phyloP scores from a whole-genome alignment of 495 filamentous ascomycete genomes.

The Penicillium ochrochloron region DNA sequence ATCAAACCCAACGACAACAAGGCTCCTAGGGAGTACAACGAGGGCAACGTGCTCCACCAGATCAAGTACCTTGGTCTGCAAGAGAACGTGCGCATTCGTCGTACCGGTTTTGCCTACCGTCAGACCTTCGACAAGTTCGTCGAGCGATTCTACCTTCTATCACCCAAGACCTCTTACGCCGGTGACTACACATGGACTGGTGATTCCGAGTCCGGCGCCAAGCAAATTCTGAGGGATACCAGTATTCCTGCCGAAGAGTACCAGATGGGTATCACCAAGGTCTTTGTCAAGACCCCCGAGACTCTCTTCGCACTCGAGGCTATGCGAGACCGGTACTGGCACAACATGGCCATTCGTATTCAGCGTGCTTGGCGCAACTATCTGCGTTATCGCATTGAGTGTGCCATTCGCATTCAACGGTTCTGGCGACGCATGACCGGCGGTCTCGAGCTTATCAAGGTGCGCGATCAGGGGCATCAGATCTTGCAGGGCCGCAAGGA shows the following conservation, averaged over 20 bases:
- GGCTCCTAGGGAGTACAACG: slow-evolving; percentile 88
- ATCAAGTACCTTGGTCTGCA: slow-evolving; percentile 99
- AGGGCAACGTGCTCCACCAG: slow-evolving; percentile 91
- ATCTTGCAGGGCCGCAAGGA: slow-evolving; percentile 86
- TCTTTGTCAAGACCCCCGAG: slow-evolving; percentile 98
- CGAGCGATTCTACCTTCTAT: slow-evolving; percentile 95
- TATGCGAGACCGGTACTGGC: slow-evolving; percentile 97
- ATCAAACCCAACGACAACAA: slow-evolving; percentile 99
- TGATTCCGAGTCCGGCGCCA: slow-evolving; percentile 82
- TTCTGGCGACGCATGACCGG: slow-evolving; percentile 93
- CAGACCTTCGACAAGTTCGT: slow-evolving; percentile 99
- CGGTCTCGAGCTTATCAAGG: slow-evolving; percentile 81
- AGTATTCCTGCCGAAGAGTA: slow-evolving; percentile 94
- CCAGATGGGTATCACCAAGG: slow-evolving; percentile 96
- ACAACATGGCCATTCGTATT: slow-evolving; percentile 98
- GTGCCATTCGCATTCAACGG: slow-evolving; percentile 89
- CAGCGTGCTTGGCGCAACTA: slow-evolving; percentile 98
- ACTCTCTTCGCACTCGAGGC: slow-evolving; percentile 96
- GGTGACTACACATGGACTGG: slow-evolving; percentile 97
- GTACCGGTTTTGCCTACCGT: slow-evolving; percentile 96
- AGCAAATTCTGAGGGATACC: slow-evolving; percentile 94
- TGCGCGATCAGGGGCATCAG: slow-evolving; percentile 89
- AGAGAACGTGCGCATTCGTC: slow-evolving; percentile 97
- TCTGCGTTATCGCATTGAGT: slow-evolving; percentile 87
- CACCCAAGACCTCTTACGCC: slow-evolving; percentile 91